These are phyloP conservation scores for Podaxis sp. DNA, from an alignment of 768 basidiomycete genomes.

Conservation along the genomic window DNA sequence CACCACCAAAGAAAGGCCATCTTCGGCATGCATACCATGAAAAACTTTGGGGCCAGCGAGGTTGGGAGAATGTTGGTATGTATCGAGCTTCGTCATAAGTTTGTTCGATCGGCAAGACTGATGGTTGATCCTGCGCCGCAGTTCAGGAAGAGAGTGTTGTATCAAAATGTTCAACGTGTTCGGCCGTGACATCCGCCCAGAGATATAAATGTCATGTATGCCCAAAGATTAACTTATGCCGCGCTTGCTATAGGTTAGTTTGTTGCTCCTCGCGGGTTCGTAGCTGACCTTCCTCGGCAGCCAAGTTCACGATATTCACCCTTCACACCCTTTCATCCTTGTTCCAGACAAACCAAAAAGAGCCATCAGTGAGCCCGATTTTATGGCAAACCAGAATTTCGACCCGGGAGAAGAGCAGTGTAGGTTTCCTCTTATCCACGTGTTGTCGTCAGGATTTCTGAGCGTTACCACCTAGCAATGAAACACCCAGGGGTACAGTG, in stretches of 20 bases:
- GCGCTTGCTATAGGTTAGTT: conserved; percentile 74
- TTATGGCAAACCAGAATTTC: conserved; percentile 28
- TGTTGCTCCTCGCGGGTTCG: background rate
- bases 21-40: conserved; percentile 84
- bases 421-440: conserved; percentile 33
- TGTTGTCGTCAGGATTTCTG: background rate
- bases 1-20: conserved; percentile 75
- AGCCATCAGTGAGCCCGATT: conserved; percentile 40
- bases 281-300: conserved; percentile 35
- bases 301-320: conserved; percentile 90
- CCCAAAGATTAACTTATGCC: conserved; percentile 76
- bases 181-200: conserved; percentile 53
- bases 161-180: conserved; percentile 81
- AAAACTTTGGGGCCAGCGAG: conserved; percentile 78
- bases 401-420: conserved; percentile 60
- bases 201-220: conserved; percentile 89
- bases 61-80: conserved; percentile 91
- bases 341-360: conserved; percentile 64
- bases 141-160: conserved; percentile 70
- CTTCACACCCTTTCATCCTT: conserved; percentile 80
- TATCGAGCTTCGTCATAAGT: conserved; percentile 17
- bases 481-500: conserved; percentile 84
- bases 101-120: background rate
- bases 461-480: conserved; percentile 47
- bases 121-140: conserved; percentile 18